Conservation (phyloP, 202 grass and related monocot genomes). For the Saccharum hybrid region DNA sequence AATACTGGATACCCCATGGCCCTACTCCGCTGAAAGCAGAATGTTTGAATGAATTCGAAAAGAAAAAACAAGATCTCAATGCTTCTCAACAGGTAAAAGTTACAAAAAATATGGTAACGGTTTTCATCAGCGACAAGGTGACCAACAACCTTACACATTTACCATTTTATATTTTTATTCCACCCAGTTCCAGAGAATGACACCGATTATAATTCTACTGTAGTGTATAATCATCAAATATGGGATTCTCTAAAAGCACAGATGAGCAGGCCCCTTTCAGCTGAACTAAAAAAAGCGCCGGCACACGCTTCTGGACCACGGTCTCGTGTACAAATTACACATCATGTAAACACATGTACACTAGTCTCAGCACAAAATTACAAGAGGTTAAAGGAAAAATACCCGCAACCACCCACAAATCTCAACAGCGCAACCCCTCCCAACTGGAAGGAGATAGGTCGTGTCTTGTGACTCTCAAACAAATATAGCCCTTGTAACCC, state of each 20-base stretch:
- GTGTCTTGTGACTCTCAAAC: slow-evolving; percentile 40
- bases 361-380: slow-evolving; percentile 46
- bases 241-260: slow-evolving; percentile 13
- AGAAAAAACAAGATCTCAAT: background rate
- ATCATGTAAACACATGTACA: slow-evolving; percentile 63
- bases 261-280: slow-evolving; percentile 30
- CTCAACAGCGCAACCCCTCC: slow-evolving; percentile 23
- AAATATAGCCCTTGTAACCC: slow-evolving; percentile 36
- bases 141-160: slow-evolving; percentile 18
- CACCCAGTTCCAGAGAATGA: slow-evolving; percentile 25
- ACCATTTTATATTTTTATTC: slow-evolving; percentile 31
- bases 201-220: slow-evolving; percentile 20
- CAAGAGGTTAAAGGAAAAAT: slow-evolving; percentile 27
- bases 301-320: slow-evolving; percentile 37
- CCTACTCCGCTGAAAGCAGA: background rate
- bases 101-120: background rate
- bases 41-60: background rate
- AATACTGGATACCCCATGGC: too few species aligned
- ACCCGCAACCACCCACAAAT: slow-evolving; percentile 41
- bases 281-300: slow-evolving; percentile 38
- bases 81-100: background rate
- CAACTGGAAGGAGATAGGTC: slow-evolving; percentile 24
- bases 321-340: slow-evolving; percentile 64
- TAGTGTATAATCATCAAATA: slow-evolving; percentile 38
- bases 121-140: background rate